Conservation (phyloP, 2,329 filamentous ascomycete species). For the Colletotrichum simmondsii region DNA sequence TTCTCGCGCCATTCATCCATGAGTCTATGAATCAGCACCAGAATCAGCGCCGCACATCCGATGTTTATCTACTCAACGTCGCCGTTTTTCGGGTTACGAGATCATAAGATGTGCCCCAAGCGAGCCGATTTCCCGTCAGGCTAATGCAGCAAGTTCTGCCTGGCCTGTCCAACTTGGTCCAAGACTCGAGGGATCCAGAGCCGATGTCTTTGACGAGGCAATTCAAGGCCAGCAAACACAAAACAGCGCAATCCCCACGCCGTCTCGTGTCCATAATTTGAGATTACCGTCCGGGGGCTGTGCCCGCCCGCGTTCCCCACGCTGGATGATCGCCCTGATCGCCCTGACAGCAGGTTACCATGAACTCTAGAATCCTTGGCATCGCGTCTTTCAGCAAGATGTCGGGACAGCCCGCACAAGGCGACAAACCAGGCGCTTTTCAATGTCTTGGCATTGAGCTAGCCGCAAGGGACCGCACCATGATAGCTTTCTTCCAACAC, state of each 20-base stretch:
- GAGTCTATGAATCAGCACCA: background rate
- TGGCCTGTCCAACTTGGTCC: background rate
- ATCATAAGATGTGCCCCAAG: background rate
- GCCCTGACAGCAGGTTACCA: background rate
- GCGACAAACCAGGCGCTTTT: background rate
- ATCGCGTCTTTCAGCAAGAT: background rate
- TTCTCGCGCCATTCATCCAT: background rate
- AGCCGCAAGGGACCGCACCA: background rate
- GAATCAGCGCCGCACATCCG: background rate
- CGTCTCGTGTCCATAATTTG: background rate
- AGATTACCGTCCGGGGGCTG: background rate
- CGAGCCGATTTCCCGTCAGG: background rate
- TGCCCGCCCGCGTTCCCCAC: background rate
- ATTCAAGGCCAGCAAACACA: background rate
- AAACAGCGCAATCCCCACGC: background rate
- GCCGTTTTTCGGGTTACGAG: background rate
- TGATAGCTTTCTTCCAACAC: background rate
- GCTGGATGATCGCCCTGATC: slow-evolving; percentile 1
- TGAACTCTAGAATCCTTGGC: slow-evolving; percentile 8
- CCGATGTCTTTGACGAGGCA: background rate
- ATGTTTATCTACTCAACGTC: background rate
- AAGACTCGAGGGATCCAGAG: background rate
- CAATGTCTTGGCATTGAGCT: background rate
- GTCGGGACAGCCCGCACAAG: slow-evolving; percentile 1
- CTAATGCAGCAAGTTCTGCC: background rate